Evolutionary conservation across 139 green algal genomes (phyloP).

Genomic region (Pseudopediastrum boryanum): DNA sequence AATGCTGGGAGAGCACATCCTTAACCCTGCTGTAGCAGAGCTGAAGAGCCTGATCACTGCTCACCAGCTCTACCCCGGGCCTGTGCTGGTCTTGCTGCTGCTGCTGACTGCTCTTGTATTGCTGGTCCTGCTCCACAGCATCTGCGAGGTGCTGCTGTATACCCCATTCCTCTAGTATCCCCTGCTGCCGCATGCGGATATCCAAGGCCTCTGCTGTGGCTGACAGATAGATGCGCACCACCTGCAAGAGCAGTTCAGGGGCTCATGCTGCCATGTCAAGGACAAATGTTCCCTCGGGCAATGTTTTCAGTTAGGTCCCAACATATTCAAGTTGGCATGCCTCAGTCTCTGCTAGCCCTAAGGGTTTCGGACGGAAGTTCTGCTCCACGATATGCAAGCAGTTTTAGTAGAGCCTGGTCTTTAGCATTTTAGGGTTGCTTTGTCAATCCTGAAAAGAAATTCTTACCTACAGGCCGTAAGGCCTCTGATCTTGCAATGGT

Average conservation of each 20-base stretch:
- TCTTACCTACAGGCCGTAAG: no score
- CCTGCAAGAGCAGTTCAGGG: constrained; percentile 10
- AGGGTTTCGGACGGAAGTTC: no score
- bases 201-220: constrained; percentile 5
- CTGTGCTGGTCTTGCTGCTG: neutral
- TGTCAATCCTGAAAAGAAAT: no score
- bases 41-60: no score
- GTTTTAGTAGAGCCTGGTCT: neutral
- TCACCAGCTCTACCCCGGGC: no score
- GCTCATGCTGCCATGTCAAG: neutral
- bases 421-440: neutral
- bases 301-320: neutral
- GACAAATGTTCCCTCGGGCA: neutral
- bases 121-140: constrained; percentile 14
- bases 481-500: no score
- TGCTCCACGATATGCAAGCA: neutral
- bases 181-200: neutral
- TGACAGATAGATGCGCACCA: constrained; percentile 16
- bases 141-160: constrained; percentile 25
- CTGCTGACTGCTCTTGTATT: neutral
- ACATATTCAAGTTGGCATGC: neutral
- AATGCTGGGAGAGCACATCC: constrained; percentile 22
- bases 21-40: constrained; percentile 40
- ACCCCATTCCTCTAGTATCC: neutral
- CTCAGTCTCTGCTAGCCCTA: no score